These are phyloP conservation scores for Teratosphaeria gauchensis DNA, from an alignment of 2,329 filamentous ascomycete genomes.

Conservation along the genomic window DNA sequence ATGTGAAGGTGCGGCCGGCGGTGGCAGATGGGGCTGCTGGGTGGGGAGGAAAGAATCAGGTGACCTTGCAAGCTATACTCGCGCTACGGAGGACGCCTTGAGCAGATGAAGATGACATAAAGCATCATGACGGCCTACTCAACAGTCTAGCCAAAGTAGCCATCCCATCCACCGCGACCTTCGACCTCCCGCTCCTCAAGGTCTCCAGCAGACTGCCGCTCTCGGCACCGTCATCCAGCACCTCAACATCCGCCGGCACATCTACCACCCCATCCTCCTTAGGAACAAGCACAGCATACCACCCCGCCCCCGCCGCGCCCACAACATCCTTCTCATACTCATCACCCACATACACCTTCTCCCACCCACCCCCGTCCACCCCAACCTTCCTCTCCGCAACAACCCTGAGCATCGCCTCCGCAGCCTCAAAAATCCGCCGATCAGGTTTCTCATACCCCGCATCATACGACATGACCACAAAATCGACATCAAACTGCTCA, in stretches of 20 bases:
- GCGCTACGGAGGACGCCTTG: conserved; percentile 29
- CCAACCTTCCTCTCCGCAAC: conserved; percentile 19
- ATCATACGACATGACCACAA: conserved; percentile 55
- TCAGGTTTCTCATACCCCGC: conserved; percentile 53
- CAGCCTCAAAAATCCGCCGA: conserved; percentile 45
- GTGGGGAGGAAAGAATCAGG: conserved; percentile 71
- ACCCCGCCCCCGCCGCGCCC: conserved; percentile 40
- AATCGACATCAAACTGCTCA: conserved; percentile 38
- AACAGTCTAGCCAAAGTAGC: background rate
- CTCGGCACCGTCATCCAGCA: background rate
- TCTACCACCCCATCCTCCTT: conserved; percentile 14
- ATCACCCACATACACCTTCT: conserved; percentile 47
- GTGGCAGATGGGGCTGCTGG: conserved; percentile 65
- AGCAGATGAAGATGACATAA: background rate
- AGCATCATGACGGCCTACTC: background rate
- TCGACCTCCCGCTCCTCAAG: background rate
- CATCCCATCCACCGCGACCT: background rate
- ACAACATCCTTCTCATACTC: conserved; percentile 42
- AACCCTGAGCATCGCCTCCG: conserved; percentile 34
- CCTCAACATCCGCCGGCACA: background rate
- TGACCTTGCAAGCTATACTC: conserved; percentile 59
- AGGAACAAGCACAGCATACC: conserved; percentile 37
- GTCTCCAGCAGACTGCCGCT: background rate
- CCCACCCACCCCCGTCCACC: conserved; percentile 18
- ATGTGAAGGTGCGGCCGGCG: conserved; percentile 64